phyloP scores from a whole-genome alignment of 2,329 filamentous ascomycete species.

The Colletotrichum truncatum region DNA sequence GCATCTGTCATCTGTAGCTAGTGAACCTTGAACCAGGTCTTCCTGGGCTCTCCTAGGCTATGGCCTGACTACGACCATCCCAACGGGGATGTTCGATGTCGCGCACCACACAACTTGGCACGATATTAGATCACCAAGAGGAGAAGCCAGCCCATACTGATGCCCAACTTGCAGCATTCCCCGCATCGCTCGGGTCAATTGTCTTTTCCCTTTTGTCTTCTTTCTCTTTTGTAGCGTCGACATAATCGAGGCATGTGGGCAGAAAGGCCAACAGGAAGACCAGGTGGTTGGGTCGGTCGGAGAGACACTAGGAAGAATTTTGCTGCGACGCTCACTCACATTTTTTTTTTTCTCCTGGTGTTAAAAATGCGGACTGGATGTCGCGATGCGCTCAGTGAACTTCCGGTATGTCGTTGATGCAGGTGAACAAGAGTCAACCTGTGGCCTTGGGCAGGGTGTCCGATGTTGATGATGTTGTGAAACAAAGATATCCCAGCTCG shows the following conservation, averaged over 20 bases:
- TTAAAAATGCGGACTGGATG: neutral
- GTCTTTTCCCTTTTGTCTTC: conserved; percentile 16
- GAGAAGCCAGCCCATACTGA: neutral
- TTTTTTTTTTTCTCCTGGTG: no score
- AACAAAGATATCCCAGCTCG: conserved; percentile 29
- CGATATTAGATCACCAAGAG: conserved; percentile 6
- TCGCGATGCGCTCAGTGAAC: neutral
- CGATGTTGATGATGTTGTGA: conserved; percentile 25
- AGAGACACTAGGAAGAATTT: neutral
- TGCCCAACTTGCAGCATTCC: conserved; percentile 13
- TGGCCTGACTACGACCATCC: conserved; percentile 8
- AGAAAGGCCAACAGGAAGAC: neutral
- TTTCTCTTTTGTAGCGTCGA: neutral
- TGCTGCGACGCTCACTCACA: conserved; percentile 14
- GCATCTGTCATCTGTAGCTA: conserved; percentile 32
- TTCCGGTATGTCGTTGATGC: conserved; percentile 2
- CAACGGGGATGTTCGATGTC: conserved; percentile 30
- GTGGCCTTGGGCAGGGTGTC: conserved; percentile 23
- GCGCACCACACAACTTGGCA: neutral
- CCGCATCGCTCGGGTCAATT: conserved; percentile 20
- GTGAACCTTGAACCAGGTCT: conserved; percentile 30
- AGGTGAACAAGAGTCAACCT: conserved; percentile 7
- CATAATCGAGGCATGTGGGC: neutral
- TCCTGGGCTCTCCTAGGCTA: conserved; percentile 2
- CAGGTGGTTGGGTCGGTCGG: neutral